phyloP scores from a whole-genome alignment of 2,329 filamentous ascomycete species.

The Penicillium sp. region DNA sequence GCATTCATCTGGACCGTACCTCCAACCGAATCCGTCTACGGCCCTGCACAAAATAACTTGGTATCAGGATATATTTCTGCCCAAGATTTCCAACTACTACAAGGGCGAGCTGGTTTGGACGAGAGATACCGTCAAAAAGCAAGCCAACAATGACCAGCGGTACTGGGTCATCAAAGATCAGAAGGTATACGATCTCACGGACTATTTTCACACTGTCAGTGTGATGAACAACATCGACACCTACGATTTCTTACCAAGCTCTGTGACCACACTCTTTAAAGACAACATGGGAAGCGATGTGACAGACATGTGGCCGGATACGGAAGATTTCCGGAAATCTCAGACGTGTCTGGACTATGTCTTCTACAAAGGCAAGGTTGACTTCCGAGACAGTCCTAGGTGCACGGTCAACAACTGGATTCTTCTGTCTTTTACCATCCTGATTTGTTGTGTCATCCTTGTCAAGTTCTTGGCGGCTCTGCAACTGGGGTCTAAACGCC shows the following conservation, averaged over 20 bases:
- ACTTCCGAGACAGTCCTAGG: constrained; percentile 71
- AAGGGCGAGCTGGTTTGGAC: constrained; percentile 80
- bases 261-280: constrained; percentile 64
- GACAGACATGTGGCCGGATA: constrained; percentile 58
- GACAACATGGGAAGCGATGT: constrained; percentile 77
- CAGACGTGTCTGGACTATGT: constrained; percentile 75
- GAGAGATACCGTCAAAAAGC: constrained; percentile 52
- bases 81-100: constrained; percentile 77
- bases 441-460: constrained; percentile 73
- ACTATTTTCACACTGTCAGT: constrained; percentile 79
- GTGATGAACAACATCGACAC: constrained; percentile 49
- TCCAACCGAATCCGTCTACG: constrained; percentile 53
- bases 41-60: constrained; percentile 62
- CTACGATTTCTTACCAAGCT: constrained; percentile 69
- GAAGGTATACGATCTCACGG: constrained; percentile 79
- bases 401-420: constrained; percentile 92
- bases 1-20: constrained; percentile 65
- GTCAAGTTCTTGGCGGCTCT: constrained; percentile 90
- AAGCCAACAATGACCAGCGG: constrained; percentile 64
- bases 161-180: constrained; percentile 76
- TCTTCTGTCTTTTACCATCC: constrained; percentile 76
- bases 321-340: constrained; percentile 56
- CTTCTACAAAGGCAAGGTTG: constrained; percentile 76
- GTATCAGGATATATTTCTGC: constrained; percentile 72
- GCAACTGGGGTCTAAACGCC: constrained; percentile 86